phyloP scores from a whole-genome alignment of 176 grass and related monocot genomes.

The Areca catechu region DNA sequence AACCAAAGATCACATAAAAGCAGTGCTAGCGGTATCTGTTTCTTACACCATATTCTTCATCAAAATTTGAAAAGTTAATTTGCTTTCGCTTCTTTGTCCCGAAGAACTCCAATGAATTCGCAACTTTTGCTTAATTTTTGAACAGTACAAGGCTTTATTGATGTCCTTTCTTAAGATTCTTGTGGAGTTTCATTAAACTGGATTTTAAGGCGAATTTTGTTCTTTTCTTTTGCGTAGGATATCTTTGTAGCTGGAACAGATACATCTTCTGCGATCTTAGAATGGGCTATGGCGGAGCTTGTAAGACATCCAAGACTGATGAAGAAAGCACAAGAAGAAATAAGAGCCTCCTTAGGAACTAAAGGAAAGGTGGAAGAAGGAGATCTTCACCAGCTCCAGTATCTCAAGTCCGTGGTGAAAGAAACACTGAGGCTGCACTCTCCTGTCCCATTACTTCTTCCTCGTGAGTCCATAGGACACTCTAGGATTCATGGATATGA shows the following conservation, averaged over 20 bases:
- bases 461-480: constrained; percentile 11
- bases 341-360: constrained; percentile 2
- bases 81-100: too few species aligned
- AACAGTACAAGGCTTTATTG: too few species aligned
- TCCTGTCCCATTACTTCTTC: constrained; percentile 23
- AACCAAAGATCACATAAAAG: constrained; percentile 18
- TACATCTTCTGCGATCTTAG: constrained; percentile 10
- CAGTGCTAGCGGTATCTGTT: constrained; percentile 3
- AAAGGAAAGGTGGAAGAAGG: constrained; percentile 6
- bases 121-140: too few species aligned
- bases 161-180: too few species aligned
- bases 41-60: background rate
- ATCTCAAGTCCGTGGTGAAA: constrained; percentile 34
- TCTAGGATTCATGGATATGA: constrained; percentile 22
- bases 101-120: too few species aligned
- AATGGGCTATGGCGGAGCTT: constrained; percentile 29
- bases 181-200: too few species aligned
- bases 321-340: constrained; percentile 27
- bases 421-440: constrained; percentile 37
- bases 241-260: constrained; percentile 28
- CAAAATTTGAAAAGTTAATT: too few species aligned
- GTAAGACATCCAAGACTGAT: constrained; percentile 2
- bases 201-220: too few species aligned
- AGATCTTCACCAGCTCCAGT: constrained; percentile 18
- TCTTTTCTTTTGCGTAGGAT: constrained; percentile 6